Percentiles rank a stretch among this genome's conserved stretches.
Evolutionary conservation across 805 yeast species (phyloP).

Genomic region (Teunomyces lycoperdinae): DNA sequence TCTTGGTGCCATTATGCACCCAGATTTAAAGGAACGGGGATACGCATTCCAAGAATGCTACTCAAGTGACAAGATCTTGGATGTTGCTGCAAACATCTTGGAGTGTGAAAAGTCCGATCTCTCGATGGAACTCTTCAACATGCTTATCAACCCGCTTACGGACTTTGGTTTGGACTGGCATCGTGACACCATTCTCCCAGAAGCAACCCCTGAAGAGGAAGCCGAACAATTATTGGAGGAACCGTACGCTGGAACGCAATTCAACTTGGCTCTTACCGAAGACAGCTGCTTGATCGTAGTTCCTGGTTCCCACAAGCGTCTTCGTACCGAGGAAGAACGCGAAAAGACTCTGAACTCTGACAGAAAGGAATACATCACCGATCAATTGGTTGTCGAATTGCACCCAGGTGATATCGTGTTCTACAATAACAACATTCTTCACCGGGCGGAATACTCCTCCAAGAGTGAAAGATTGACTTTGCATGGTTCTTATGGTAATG

Average conservation of each 20-base stretch:
- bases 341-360: slow-evolving; percentile 33
- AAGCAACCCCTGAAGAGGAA: slow-evolving; percentile 45
- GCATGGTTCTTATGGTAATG: slow-evolving; percentile 52
- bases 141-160: slow-evolving; percentile 51
- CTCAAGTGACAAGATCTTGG: slow-evolving; percentile 36
- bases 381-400: slow-evolving; percentile 40
- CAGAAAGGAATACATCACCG: slow-evolving; percentile 34
- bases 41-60: slow-evolving; percentile 40
- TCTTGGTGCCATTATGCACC: slow-evolving; percentile 45
- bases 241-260: slow-evolving; percentile 49
- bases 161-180: slow-evolving; percentile 57
- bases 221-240: slow-evolving; percentile 32
- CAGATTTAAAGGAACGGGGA: slow-evolving; percentile 38
- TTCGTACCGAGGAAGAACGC: slow-evolving; percentile 45
- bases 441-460: slow-evolving; percentile 43
- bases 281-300: slow-evolving; percentile 48
- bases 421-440: slow-evolving; percentile 49
- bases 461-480: slow-evolving; percentile 40
- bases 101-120: slow-evolving; percentile 34
- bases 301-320: slow-evolving; percentile 46
- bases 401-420: slow-evolving; percentile 51
- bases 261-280: slow-evolving; percentile 47
- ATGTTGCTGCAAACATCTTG: slow-evolving; percentile 41
- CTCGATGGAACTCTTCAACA: slow-evolving; percentile 49
- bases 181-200: slow-evolving; percentile 49